Conservation (phyloP, 1,139 yeast species). For the Geotrichum histeridarum region DNA sequence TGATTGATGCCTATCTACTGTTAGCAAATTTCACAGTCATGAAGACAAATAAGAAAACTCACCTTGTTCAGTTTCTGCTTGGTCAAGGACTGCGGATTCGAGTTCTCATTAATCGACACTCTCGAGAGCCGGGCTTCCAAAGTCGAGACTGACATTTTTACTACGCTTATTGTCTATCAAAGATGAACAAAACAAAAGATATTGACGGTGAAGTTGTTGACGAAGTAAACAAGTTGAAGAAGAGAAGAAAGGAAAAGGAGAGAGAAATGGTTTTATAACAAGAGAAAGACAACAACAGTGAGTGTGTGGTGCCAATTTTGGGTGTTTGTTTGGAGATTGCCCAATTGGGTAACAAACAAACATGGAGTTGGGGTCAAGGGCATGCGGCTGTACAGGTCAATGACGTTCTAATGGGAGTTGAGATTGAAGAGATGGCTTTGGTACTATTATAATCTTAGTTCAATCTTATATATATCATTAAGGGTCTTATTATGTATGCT, state of each 20-base stretch:
- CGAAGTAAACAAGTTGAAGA: background rate
- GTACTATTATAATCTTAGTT: too few species aligned
- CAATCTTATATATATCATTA: too few species aligned
- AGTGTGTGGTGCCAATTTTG: background rate
- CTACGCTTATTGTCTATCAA: background rate
- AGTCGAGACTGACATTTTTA: conserved; percentile 22
- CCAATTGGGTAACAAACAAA: conserved; percentile 7
- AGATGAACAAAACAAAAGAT: too few species aligned
- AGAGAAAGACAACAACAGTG: background rate
- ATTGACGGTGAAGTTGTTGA: background rate
- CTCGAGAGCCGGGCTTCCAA: conserved; percentile 28
- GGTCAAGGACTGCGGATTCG: conserved; percentile 20
- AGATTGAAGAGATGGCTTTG: too few species aligned
- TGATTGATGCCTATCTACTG: background rate
- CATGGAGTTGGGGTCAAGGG: background rate
- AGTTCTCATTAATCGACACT: conserved; percentile 29
- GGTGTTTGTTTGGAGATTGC: conserved; percentile 6
- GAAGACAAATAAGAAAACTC: background rate
- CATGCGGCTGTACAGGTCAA: background rate
- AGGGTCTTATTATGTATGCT: too few species aligned
- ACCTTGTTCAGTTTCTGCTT: conserved; percentile 16
- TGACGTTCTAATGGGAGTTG: too few species aligned
- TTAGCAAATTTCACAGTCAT: background rate
- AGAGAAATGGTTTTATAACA: background rate
- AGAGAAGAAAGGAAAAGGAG: background rate